phyloP scores from a whole-genome alignment of 1,139 yeast genomes.

The Zygosaccharomyces sapae region DNA sequence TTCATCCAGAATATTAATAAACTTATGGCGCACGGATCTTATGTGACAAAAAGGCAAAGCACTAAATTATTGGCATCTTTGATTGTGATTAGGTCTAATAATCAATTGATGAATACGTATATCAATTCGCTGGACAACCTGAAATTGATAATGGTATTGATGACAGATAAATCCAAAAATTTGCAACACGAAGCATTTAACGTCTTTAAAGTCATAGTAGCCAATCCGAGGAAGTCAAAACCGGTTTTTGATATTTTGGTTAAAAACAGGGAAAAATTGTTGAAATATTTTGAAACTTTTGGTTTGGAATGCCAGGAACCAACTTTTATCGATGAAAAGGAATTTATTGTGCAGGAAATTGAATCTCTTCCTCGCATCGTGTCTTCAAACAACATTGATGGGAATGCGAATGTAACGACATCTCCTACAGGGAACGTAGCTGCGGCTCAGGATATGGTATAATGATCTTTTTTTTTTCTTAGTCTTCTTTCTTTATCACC shows the following conservation, averaged over 20 bases:
- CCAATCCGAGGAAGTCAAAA: constrained; percentile 86
- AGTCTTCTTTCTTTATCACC: neutral
- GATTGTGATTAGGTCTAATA: constrained; percentile 71
- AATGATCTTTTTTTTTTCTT: neutral
- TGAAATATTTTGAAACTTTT: constrained; percentile 65
- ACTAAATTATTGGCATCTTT: constrained; percentile 72
- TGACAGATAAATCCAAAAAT: constrained; percentile 86
- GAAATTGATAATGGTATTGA: constrained; percentile 76
- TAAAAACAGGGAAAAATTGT: constrained; percentile 73
- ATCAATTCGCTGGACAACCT: constrained; percentile 78
- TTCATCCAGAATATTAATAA: constrained; percentile 63
- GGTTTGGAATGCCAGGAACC: constrained; percentile 60
- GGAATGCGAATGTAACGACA: constrained; percentile 6
- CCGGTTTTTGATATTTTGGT: constrained; percentile 74
- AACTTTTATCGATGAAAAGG: constrained; percentile 71
- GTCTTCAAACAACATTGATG: constrained; percentile 24
- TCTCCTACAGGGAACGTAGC: constrained; percentile 10
- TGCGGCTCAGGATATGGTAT: constrained; percentile 6
- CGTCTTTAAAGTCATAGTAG: constrained; percentile 87
- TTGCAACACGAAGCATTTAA: constrained; percentile 89
- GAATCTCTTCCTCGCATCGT: constrained; percentile 57
- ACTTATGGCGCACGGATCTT: constrained; percentile 70
- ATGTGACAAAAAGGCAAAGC: constrained; percentile 89
- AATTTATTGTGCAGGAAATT: constrained; percentile 72
- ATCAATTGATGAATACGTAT: constrained; percentile 66